Evolutionary conservation across 306 rosid genomes (phyloP).

Genomic region (Lathyrus aphaca): DNA sequence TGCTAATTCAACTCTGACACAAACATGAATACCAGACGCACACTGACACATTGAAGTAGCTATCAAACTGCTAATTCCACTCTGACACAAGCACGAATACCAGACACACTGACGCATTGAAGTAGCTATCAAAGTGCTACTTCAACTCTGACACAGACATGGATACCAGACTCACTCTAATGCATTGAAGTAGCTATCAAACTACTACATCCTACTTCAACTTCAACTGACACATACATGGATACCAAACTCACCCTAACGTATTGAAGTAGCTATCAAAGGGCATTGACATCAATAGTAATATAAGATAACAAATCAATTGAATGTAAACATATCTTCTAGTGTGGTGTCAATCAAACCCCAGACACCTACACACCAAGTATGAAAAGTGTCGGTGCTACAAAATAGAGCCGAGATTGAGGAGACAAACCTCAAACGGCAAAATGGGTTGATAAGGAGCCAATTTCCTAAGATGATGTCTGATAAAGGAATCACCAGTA

Average conservation of each 20-base stretch:
- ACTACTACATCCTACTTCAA: no score
- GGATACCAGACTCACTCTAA: no score
- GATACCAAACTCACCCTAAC: no score
- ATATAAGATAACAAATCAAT: neutral
- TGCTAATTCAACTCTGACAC: neutral
- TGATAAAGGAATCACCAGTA: slow-evolving; percentile 81
- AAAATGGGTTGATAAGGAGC: slow-evolving; percentile 93
- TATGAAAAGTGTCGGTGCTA: neutral
- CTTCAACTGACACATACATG: neutral
- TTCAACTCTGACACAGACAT: neutral
- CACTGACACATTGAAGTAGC: neutral
- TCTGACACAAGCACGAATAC: neutral
- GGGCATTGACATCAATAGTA: neutral
- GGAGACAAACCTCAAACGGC: slow-evolving; percentile 74
- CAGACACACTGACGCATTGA: neutral
- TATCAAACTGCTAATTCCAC: neutral
- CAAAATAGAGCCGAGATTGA: neutral
- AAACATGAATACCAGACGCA: no score
- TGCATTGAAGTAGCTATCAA: neutral
- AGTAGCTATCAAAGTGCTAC: neutral
- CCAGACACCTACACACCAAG: neutral
- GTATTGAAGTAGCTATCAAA: neutral
- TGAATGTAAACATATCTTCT: neutral
- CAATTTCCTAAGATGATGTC: slow-evolving; percentile 77
- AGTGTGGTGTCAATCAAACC: neutral